Evolutionary conservation across 305 asterid genomes (phyloP).

Genomic region (Fraxinus dipetala): DNA sequence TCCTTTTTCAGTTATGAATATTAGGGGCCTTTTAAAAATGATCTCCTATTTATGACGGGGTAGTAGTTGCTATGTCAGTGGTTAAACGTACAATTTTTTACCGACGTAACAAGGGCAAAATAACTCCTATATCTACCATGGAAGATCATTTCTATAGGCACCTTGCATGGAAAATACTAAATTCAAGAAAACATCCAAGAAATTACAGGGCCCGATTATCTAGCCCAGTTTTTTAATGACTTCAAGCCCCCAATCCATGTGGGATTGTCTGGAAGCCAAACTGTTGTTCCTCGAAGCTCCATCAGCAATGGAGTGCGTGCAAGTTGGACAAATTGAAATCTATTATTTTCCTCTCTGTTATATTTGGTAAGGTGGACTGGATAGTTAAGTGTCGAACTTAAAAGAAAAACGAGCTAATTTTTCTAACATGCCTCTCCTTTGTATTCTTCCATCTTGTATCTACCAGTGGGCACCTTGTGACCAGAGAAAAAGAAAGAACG

Average conservation of each 20-base stretch:
- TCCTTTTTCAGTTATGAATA: not conserved
- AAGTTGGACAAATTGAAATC: not conserved
- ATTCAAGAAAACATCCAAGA: not conserved
- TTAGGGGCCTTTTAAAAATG: not conserved
- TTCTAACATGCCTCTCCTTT: not conserved
- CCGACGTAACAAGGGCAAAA: too few relatives aligned
- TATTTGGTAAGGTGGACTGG: not conserved
- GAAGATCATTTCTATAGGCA: not conserved
- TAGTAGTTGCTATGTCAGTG: too few relatives aligned
- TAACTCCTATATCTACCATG: too few relatives aligned
- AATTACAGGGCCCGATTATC: not conserved
- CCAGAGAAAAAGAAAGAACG: not conserved
- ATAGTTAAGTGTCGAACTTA: not conserved
- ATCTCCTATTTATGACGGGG: too few relatives aligned
- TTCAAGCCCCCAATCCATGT: not conserved
- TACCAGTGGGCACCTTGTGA: not conserved
- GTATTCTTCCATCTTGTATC: not conserved
- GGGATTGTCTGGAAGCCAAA: not conserved
- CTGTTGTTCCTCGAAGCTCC: not conserved
- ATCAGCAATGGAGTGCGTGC: not conserved
- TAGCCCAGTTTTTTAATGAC: not conserved
- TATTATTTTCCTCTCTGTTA: not conserved
- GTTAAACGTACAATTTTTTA: too few relatives aligned
- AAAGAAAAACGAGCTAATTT: not conserved
- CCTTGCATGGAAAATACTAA: not conserved